Percentiles rank a stretch among this genome's conserved stretches.
Conservation (phyloP, 139 green algal species). For the Chlamydomonas sp. region DNA sequence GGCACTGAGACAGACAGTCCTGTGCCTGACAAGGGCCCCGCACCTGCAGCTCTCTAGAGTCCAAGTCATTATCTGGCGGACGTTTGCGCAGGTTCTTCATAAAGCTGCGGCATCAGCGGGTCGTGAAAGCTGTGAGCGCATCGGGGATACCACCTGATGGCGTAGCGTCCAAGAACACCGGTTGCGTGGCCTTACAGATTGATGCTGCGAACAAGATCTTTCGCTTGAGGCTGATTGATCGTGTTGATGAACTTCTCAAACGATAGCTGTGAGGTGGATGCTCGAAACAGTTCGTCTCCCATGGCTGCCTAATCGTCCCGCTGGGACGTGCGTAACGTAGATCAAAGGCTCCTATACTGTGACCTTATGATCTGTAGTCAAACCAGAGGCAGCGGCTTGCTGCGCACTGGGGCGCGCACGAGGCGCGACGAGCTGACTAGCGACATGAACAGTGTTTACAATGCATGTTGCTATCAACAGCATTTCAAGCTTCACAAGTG, state of each 20-base stretch:
- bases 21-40: constrained; percentile 28
- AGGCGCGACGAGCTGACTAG: too few species aligned
- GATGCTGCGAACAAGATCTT: constrained; percentile 91
- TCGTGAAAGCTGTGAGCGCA: background rate
- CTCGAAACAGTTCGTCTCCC: constrained; percentile 9
- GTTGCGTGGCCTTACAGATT: constrained; percentile 66
- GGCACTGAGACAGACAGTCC: background rate
- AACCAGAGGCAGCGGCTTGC: too few species aligned
- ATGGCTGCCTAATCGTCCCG: background rate
- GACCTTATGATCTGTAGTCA: too few species aligned
- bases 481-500: too few species aligned
- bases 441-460: too few species aligned
- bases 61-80: constrained; percentile 34
- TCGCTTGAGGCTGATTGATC: constrained; percentile 62
- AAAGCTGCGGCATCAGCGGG: constrained; percentile 46
- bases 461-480: too few species aligned
- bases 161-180: background rate
- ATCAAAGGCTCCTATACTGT: too few species aligned
- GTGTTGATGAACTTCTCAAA: constrained; percentile 46
- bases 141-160: background rate
- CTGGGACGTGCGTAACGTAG: too few species aligned
- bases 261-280: constrained; percentile 6
- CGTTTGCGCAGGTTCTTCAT: constrained; percentile 62
- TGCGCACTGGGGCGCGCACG: too few species aligned
- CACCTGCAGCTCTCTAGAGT: constrained; percentile 49